phyloP scores from a whole-genome alignment of 2,329 filamentous ascomycete genomes.

The Ambrosiella beaveri region DNA sequence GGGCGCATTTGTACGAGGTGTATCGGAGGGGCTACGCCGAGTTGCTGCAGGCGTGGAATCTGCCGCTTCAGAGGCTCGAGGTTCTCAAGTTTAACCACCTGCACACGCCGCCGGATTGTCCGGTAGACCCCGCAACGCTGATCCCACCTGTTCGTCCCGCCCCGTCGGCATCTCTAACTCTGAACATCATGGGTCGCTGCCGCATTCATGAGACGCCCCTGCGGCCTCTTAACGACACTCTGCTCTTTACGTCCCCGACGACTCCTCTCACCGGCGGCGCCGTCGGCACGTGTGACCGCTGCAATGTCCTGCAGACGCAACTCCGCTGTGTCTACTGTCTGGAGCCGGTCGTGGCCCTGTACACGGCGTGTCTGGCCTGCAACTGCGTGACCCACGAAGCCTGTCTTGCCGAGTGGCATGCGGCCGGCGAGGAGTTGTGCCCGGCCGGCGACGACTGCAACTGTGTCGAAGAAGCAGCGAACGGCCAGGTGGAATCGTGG shows the following conservation, averaged over 20 bases:
- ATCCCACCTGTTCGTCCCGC: background rate
- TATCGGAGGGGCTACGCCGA: conserved; percentile 53
- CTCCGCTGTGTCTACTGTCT: conserved; percentile 45
- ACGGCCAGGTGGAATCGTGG: conserved; percentile 44
- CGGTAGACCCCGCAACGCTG: background rate
- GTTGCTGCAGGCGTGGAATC: conserved; percentile 48
- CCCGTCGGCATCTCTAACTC: conserved; percentile 12
- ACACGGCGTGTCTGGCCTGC: conserved; percentile 43
- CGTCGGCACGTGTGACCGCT: conserved; percentile 33
- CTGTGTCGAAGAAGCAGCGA: conserved; percentile 38
- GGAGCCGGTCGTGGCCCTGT: conserved; percentile 42
- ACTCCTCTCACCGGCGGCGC: conserved; percentile 28
- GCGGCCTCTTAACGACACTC: conserved; percentile 34
- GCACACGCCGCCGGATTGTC: conserved; percentile 20
- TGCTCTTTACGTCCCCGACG: conserved; percentile 14
- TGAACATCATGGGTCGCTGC: conserved; percentile 47
- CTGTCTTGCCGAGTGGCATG: conserved; percentile 43
- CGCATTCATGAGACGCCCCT: conserved; percentile 45
- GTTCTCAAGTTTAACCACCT: conserved; percentile 53
- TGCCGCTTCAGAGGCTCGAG: conserved; percentile 45
- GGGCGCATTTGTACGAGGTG: conserved; percentile 32
- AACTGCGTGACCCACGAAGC: conserved; percentile 43
- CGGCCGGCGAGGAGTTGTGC: conserved; percentile 36
- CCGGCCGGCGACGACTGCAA: conserved; percentile 49
- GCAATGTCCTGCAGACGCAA: conserved; percentile 30